Base-by-base conservation (phyloP, 2,329 filamentous ascomycete species). In the Colletotrichum noveboracense region DNA sequence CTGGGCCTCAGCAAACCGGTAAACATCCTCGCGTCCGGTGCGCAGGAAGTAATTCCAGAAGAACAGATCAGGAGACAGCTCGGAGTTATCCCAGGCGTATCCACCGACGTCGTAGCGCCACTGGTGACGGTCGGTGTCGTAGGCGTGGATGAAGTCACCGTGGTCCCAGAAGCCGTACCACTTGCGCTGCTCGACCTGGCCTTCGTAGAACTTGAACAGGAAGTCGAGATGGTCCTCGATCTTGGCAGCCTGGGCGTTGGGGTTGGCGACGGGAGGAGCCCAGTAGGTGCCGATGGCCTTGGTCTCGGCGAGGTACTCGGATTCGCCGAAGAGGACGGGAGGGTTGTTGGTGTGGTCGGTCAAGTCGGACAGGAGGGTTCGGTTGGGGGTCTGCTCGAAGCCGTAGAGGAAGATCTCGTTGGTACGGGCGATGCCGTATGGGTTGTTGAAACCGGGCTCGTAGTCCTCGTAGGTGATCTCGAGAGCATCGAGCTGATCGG, bases 121-220 rank as follows among this genome's bases (percentile, higher is more conserved):
- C 1, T 85, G 86, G 76, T 93, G 91, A 6, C 91, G 85, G 79
- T 92, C 88, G 0, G 80, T 77, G 66, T 93, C 91, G 75, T 93
- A 93, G 0, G 90, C 89, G 78, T 93, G 91, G 86, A 91, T 91
- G 55, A 93, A 86, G 77, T 93, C 91, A 3, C 91, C 91, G 70
- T 91, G 86, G 75, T 93, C 91, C 81, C 88, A 88, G 83, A 93
- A 93, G 0, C 91, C 91, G 77, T 92, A 93, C 91, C 91, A 93
- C 13, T 88, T 83, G 3, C 89, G 86, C 70, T 92, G 87, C 68
- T 90, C 87, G 13, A 92, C 85, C 74, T 93, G 90, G 0, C 82
- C 82, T 32, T 87, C 81, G 79, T 93, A 93, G 79, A 89, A 92
- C 3, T 87, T 84, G 68, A 89, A 86, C 0, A 93, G 82, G 69